A percentile compares a stretch with the other conserved stretches of the same genome.
These are phyloP conservation scores for Wickerhamiella shivajii DNA, from an alignment of 805 yeast species.

Conservation along the genomic window DNA sequence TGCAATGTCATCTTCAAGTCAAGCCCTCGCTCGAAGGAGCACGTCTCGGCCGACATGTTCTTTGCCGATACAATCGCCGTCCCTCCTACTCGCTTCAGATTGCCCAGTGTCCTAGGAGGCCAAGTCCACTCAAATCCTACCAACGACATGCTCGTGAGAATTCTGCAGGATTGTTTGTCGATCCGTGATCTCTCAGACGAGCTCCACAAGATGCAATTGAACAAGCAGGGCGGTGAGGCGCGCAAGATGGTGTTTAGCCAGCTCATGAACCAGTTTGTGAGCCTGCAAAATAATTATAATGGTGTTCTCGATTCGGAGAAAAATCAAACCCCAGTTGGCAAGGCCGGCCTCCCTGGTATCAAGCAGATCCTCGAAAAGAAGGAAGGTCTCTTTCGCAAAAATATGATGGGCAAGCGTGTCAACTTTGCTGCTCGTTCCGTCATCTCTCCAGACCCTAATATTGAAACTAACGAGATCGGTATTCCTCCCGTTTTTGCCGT, in stretches of 20 bases:
- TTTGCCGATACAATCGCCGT: slow-evolving; percentile 80
- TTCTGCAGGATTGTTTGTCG: slow-evolving; percentile 62
- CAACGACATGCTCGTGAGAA: slow-evolving; percentile 70
- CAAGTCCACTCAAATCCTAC: slow-evolving; percentile 90
- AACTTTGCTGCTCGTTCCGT: slow-evolving; percentile 98
- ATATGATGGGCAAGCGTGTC: slow-evolving; percentile 99
- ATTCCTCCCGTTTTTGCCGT: slow-evolving; percentile 97
- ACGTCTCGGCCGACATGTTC: slow-evolving; percentile 61
- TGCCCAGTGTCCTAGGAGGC: slow-evolving; percentile 94
- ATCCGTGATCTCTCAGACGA: slow-evolving; percentile 86
- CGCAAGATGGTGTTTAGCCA: slow-evolving; percentile 69
- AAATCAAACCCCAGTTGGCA: slow-evolving; percentile 56
- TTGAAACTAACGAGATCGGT: slow-evolving; percentile 96
- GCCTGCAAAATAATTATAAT: slow-evolving; percentile 88
- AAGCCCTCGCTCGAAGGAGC: slow-evolving; percentile 42
- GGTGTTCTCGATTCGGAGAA: slow-evolving; percentile 86
- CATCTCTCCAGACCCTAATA: slow-evolving; percentile 96
- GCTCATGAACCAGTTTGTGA: slow-evolving; percentile 90
- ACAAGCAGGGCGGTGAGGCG: slow-evolving; percentile 45
- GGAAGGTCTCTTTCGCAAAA: slow-evolving; percentile 95
- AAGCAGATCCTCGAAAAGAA: slow-evolving; percentile 96
- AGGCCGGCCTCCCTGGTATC: slow-evolving; percentile 81
- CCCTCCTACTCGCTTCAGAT: slow-evolving; percentile 92
- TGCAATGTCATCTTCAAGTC: slow-evolving; percentile 68
- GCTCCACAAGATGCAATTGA: slow-evolving; percentile 46